Conservation (phyloP, 2,329 filamentous ascomycete genomes). For the Cladophialophora bantiana region DNA sequence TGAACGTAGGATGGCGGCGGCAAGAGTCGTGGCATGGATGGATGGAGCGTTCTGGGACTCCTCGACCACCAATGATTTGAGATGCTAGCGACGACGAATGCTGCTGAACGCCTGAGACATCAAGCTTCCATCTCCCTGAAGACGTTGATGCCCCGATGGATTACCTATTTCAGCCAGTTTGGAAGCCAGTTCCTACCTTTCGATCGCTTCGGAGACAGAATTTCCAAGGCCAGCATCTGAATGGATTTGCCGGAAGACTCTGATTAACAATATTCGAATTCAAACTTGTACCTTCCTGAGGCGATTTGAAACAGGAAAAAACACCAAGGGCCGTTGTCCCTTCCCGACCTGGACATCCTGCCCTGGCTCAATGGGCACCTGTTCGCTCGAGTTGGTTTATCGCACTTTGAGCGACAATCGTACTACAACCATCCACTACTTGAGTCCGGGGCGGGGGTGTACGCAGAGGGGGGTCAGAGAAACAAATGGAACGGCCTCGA, state of each 20-base stretch:
- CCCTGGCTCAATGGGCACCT: not conserved
- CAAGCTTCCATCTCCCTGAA: not conserved
- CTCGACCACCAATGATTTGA: not conserved
- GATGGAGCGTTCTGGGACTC: not conserved
- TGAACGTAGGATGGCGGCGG: not conserved
- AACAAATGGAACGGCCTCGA: too few relatives aligned
- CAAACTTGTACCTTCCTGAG: not conserved
- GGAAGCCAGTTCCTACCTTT: slow-evolving; percentile 4
- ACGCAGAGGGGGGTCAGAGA: not conserved
- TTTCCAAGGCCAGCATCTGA: not conserved
- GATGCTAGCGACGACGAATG: not conserved
- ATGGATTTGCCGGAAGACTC: not conserved
- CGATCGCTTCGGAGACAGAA: not conserved
- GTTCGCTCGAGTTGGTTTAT: not conserved
- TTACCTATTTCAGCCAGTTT: not conserved
- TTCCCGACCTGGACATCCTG: not conserved
- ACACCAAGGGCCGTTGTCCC: not conserved
- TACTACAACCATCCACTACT: not conserved
- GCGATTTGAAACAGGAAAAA: not conserved
- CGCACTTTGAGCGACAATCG: not conserved
- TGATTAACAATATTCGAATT: not conserved
- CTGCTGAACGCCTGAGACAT: not conserved
- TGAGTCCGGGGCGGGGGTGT: not conserved
- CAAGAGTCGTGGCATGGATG: not conserved
- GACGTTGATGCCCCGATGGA: not conserved